A percentile compares a stretch with the other conserved stretches of the same genome.
These are phyloP conservation scores for Trifolium repens DNA, from an alignment of 306 rosid genomes.

Conservation along the genomic window DNA sequence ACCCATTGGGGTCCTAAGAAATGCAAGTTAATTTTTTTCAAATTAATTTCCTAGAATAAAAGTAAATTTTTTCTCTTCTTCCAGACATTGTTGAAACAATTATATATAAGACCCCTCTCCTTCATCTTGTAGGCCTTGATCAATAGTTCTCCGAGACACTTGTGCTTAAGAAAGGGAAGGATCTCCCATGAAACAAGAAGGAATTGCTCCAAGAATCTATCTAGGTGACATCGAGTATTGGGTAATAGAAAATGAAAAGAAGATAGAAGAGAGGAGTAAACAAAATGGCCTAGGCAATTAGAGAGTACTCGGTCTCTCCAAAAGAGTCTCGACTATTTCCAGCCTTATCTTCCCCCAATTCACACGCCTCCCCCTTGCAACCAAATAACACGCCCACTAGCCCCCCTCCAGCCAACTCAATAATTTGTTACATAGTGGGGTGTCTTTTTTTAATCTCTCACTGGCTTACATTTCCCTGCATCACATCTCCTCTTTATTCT, in stretches of 20 bases:
- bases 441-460: not conserved
- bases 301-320: not conserved
- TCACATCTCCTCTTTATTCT: not conserved
- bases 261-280: not conserved
- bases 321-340: not conserved
- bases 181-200: not conserved
- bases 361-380: not conserved
- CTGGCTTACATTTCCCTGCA: not conserved
- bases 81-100: not conserved
- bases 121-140: not conserved
- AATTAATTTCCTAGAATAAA: not conserved
- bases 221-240: not conserved
- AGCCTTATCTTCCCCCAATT: not conserved
- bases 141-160: not conserved
- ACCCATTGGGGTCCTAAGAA: not conserved
- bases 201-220: not conserved
- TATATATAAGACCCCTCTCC: not conserved
- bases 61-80: not conserved
- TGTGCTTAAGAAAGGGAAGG: slow-evolving; percentile 8
- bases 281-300: not conserved
- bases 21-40: slow-evolving; percentile 5
- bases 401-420: not conserved
- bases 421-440: not conserved
- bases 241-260: not conserved
- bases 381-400: not conserved